These are phyloP conservation scores for Coprinopsis marcescibilis DNA, from an alignment of 768 basidiomycete genomes.

Conservation along the genomic window DNA sequence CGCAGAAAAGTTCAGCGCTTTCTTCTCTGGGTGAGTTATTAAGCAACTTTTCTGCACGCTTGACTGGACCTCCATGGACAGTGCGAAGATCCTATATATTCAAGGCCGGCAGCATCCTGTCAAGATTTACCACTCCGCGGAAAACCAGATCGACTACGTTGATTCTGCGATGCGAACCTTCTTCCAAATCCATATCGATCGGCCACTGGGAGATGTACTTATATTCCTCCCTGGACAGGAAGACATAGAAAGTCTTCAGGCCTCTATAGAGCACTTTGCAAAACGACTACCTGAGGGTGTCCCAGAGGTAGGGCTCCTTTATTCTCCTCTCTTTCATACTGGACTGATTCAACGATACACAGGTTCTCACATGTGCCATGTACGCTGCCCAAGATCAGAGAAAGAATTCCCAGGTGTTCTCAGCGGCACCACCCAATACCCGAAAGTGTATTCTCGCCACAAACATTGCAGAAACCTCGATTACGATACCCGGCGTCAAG, in stretches of 20 bases:
- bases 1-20: constrained; percentile 88
- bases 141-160: constrained; percentile 75
- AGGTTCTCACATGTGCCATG: constrained; percentile 77
- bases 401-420: constrained; percentile 78
- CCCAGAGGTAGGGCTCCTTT: constrained; percentile 35
- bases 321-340: constrained; percentile 5
- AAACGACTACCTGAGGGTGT: constrained; percentile 58
- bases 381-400: constrained; percentile 79
- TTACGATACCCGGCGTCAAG: constrained; percentile 93
- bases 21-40: constrained; percentile 69
- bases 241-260: constrained; percentile 86
- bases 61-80: constrained; percentile 22
- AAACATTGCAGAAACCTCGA: constrained; percentile 96
- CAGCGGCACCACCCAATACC: constrained; percentile 52
- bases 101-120: constrained; percentile 94
- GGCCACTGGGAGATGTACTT: constrained; percentile 80
- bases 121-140: constrained; percentile 69
- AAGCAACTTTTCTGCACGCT: background rate
- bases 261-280: constrained; percentile 64
- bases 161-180: constrained; percentile 90
- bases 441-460: constrained; percentile 95
- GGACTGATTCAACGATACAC: background rate
- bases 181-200: constrained; percentile 85
- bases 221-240: constrained; percentile 97
- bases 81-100: constrained; percentile 85